These are phyloP conservation scores for Trichoderma polysporum DNA, from an alignment of 2,329 filamentous ascomycete genomes.

Conservation along the genomic window DNA sequence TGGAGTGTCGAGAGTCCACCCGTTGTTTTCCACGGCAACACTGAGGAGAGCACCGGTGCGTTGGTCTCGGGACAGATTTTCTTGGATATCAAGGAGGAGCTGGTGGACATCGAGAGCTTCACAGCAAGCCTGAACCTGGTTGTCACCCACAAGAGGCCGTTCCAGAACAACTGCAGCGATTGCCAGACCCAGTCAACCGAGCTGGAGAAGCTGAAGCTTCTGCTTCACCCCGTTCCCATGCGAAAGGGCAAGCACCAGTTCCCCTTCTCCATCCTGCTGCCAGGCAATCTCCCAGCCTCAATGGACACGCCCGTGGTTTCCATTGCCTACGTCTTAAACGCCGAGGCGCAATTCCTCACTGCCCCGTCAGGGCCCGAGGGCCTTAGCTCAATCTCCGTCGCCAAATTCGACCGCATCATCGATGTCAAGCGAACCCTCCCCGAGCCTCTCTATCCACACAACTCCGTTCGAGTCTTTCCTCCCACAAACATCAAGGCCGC, in stretches of 20 bases:
- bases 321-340: conserved; percentile 77
- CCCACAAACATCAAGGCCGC: conserved; percentile 90
- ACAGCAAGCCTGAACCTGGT: conserved; percentile 69
- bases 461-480: conserved; percentile 91
- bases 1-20: conserved; percentile 82
- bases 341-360: conserved; percentile 47
- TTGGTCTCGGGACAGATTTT: conserved; percentile 81
- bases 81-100: conserved; percentile 67
- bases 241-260: conserved; percentile 66
- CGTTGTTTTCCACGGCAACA: conserved; percentile 75
- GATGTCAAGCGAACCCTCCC: conserved; percentile 75
- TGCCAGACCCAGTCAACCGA: conserved; percentile 72
- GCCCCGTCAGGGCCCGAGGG: background rate
- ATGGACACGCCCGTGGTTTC: conserved; percentile 71
- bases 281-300: conserved; percentile 80
- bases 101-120: conserved; percentile 68
- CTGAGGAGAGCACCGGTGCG: conserved; percentile 75
- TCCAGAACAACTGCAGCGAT: conserved; percentile 72
- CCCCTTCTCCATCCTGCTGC: conserved; percentile 85
- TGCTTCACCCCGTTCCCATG: conserved; percentile 56
- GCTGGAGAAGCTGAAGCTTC: conserved; percentile 76
- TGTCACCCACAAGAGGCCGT: conserved; percentile 77
- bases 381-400: conserved; percentile 32
- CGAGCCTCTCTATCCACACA: conserved; percentile 74
- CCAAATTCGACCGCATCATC: conserved; percentile 67